Evolutionary conservation across 371 early-diverging fungal species (phyloP).

Genomic region (Mucor lusitanicus): DNA sequence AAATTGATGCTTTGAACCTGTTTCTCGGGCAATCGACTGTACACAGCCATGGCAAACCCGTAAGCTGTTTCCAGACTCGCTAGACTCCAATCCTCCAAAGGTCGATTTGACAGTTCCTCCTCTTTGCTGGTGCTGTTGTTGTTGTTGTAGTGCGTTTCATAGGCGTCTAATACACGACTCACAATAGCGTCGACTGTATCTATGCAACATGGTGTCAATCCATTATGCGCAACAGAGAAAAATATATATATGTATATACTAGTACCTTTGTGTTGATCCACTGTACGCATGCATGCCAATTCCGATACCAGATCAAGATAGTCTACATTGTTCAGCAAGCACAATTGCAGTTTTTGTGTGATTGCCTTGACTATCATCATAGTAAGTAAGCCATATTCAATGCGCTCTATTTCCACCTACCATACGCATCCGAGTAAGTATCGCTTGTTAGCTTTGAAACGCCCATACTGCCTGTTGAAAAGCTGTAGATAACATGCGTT

Average conservation of each 20-base stretch:
- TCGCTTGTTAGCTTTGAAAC: conserved; percentile 30
- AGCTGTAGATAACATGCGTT: conserved; percentile 40
- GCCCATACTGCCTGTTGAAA: conserved; percentile 32
- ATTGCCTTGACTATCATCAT: not conserved
- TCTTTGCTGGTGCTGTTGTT: conserved; percentile 14
- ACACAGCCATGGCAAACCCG: conserved; percentile 37
- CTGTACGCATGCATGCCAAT: conserved; percentile 22
- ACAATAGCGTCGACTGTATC: conserved; percentile 24
- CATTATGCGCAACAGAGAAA: not conserved
- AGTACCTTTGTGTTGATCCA: conserved; percentile 20
- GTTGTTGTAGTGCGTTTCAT: conserved; percentile 21
- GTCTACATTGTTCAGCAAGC: conserved; percentile 39
- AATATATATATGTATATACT: no score
- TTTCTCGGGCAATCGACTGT: conserved; percentile 23
- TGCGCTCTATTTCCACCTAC: not conserved
- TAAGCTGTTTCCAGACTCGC: conserved; percentile 31
- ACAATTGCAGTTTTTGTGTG: conserved; percentile 17
- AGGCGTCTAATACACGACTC: conserved; percentile 17
- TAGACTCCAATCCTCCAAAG: conserved; percentile 29
- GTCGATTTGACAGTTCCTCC: not conserved
- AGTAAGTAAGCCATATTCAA: not conserved
- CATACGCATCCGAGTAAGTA: conserved; percentile 1
- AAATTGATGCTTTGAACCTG: conserved; percentile 35
- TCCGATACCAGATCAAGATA: conserved; percentile 43
- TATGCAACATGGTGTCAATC: conserved; percentile 1